Evolutionary conservation across 495 filamentous ascomycete genomes (phyloP), one percentile per base, ranked within the genome.

Genomic region (Penicillium riverlandense): DNA sequence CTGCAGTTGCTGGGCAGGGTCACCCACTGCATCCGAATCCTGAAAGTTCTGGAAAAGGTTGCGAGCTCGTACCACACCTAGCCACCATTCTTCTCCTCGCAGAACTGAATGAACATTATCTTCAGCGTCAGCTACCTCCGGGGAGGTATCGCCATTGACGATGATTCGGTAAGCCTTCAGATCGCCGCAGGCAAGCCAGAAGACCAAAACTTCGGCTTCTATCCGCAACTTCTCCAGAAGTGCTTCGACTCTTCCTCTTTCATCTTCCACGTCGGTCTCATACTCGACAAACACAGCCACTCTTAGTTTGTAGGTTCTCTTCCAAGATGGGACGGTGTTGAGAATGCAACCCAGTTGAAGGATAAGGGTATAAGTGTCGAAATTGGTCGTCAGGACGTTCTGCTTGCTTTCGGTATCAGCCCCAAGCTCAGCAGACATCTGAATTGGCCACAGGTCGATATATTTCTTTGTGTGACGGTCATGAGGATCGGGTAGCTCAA

Each of bases 391-490:
- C 37, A 88, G 57, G 12, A 91, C 75, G 54, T 82, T 90, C 38
- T 75, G 72, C 44, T 77, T 78, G 40, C 66, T 64, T 49, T 76
- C 74, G 3, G 52, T 71, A 48, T 83, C 78, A 10, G 78, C 80
- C 9, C 81, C 72, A 36, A 92, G 77, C 47, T 89, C 86, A 29
- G 88, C 88, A 9, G 86, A 88, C 78, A 78, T 82, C 55, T 82
- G 88, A 46, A 94, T 90, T 0, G 88, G 88, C 88, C 88, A 95
- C 8, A 95, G 68, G 50, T 95, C 88, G 41, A 95, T 90, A 49
- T 80, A 91, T 52, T 82, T 86, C 59, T 92, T 92, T 3, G 62
- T 66, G 37, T 82, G 75, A 27, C 57, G 55, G 7, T 71, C 75
- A 36, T 78, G 65, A 4, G 70, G 59, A 33, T 71, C 59, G 0